Evolutionary conservation across 2,329 filamentous ascomycete species (phyloP), one percentile per base, ranked within the genome.

Genomic region (Madurella fahalii): DNA sequence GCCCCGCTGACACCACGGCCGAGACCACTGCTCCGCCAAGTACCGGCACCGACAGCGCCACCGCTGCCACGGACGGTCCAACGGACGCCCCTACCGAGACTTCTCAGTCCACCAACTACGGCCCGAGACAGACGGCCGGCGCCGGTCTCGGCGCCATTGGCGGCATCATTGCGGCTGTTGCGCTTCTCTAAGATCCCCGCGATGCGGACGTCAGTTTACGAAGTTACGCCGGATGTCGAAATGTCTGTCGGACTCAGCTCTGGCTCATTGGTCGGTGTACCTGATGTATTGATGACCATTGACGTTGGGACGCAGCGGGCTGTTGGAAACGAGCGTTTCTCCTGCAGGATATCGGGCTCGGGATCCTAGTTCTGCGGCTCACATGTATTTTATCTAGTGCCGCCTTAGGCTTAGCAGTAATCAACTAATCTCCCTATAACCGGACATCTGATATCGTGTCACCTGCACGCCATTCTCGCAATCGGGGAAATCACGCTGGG

Each of bases 101-200:
- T 25, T 58, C 47, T 46, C 17, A 47, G 16, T 61, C 40, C 56
- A 51, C 44, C 32, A 64, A 61, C 55, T 41, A 32, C 17, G 63
- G 58, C 16, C 59, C 64, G 9, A 56, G 60, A 30, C 62, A 55
- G 39, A 65, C 64, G 13, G 63, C 61, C 7, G 62, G 58, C 3
- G 58, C 63, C 20, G 59, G 58, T 9, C 54, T 66, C 17, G 64
- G 64, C 45, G 63, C 61, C 53, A 55, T 66, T 40, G 64, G 63
- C 43, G 64, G 64, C 7, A 47, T 66, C 40, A 44, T 65, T 13
- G 64, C 63, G 25, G 64, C 61, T 40, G 54, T 63, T 37, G 63
- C 61, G 25, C 55, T 66, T 15, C 61, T 66, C 40, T 65, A 61
- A 62, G 34, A 5, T 25, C 13, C 16, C 9, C 16, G 13, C n/a